These are phyloP conservation scores for Biscogniauxia mediterranea DNA, from an alignment of 2,329 filamentous ascomycete species.

Conservation along the genomic window DNA sequence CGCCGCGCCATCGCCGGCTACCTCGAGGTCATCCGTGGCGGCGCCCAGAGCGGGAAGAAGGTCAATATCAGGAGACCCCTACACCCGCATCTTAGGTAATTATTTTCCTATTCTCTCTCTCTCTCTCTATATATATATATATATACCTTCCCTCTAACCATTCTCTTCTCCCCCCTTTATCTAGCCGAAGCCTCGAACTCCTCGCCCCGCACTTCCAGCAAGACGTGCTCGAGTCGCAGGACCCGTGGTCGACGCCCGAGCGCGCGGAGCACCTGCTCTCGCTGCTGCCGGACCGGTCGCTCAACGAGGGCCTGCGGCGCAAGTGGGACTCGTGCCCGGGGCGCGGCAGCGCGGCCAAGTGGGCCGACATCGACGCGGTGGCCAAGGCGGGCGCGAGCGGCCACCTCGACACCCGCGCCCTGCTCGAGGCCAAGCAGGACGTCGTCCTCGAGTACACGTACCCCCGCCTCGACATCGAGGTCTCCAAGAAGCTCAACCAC, in stretches of 20 bases:
- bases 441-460: constrained; percentile 98
- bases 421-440: constrained; percentile 91
- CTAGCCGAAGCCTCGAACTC: constrained; percentile 76
- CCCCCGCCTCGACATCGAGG: constrained; percentile 91
- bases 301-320: constrained; percentile 76
- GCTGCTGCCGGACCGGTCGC: constrained; percentile 76
- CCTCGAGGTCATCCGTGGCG: constrained; percentile 84
- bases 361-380: constrained; percentile 87
- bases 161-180: constrained; percentile 26
- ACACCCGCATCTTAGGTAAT: constrained; percentile 79
- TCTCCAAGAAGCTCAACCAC: constrained; percentile 97
- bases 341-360: constrained; percentile 76
- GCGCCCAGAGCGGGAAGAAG: constrained; percentile 80
- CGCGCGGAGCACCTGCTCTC: constrained; percentile 75
- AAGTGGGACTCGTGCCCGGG: constrained; percentile 88
- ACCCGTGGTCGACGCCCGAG: constrained; percentile 74
- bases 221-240: constrained; percentile 79
- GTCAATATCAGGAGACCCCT: constrained; percentile 81
- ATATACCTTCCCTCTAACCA: constrained; percentile 6
- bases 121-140: not conserved
- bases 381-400: constrained; percentile 70
- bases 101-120: constrained; percentile 24
- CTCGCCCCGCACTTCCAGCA: constrained; percentile 80
- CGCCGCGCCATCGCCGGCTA: constrained; percentile 84
- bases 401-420: constrained; percentile 68